Percentiles rank a stretch among this genome's conserved stretches.
Evolutionary conservation across 164 flowering plant species (phyloP).

Genomic region (Tetracentron sinense): DNA sequence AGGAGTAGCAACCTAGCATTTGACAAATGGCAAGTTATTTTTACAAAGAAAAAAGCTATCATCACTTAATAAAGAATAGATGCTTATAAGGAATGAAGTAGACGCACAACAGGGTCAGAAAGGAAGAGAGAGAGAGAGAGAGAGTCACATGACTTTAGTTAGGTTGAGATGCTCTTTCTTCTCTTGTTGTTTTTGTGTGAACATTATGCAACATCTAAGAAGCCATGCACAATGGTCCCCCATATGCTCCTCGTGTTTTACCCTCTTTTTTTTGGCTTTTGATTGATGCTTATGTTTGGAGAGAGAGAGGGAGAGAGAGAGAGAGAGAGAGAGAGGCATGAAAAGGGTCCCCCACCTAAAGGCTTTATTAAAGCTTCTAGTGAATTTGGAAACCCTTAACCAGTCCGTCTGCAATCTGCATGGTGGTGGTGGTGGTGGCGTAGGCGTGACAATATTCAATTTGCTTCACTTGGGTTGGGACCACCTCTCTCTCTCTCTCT

Average conservation of each 20-base stretch:
- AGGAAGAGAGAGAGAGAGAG: not conserved
- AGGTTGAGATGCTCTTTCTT: slow-evolving; percentile 12
- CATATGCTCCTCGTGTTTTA: slow-evolving; percentile 11
- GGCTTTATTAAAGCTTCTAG: slow-evolving; percentile 18
- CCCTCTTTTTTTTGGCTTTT: slow-evolving; percentile 1
- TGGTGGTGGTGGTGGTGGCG: slow-evolving; percentile 22
- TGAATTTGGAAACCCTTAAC: slow-evolving; percentile 13
- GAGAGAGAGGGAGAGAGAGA: slow-evolving; percentile 16
- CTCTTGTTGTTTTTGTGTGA: slow-evolving; percentile 16
- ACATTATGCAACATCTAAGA: slow-evolving; percentile 17
- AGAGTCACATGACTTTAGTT: slow-evolving; percentile 25
- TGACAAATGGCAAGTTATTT: slow-evolving; percentile 20
- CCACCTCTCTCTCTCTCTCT: slow-evolving; percentile 28
- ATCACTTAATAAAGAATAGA: slow-evolving; percentile 9
- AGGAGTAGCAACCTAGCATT: not conserved
- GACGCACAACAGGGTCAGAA: not conserved
- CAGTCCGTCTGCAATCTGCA: slow-evolving; percentile 22
- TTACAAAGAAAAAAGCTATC: not conserved
- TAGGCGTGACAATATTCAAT: slow-evolving; percentile 61
- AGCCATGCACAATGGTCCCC: slow-evolving; percentile 31
- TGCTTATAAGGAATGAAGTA: slow-evolving; percentile 2
- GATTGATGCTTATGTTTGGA: slow-evolving; percentile 11
- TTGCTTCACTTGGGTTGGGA: slow-evolving; percentile 40
- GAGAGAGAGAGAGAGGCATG: slow-evolving; percentile 2
- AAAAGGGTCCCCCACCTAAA: slow-evolving; percentile 19